Base-by-base conservation (phyloP, 192 early-diverging fungal genomes). In the Kickxella alabastrina region DNA sequence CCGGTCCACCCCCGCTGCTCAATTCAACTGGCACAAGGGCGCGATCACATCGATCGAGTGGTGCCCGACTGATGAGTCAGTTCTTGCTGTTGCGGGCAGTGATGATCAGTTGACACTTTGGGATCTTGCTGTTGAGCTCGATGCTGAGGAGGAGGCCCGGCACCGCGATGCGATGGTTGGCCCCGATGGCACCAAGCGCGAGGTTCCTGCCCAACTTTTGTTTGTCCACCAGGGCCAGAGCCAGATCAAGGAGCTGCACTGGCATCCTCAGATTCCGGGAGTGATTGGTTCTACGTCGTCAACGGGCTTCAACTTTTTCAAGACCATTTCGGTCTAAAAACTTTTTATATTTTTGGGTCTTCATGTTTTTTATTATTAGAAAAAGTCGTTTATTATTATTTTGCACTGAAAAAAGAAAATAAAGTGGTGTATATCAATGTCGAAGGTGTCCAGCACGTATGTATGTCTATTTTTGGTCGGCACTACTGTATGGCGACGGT, bases 41-140 rank as follows among this genome's bases (percentile, higher is more conserved):
- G 85, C 92, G 7, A 85, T 99, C 52, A 96, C 95, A 1, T 94
- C 92, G 14, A 92, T 99, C 57, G 96, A 99, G 77, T 99, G 94
- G 94, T 86, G 92, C 52, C 92, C 92, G 5, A 85, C 78, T 2
- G 96, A 99, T 60, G 86, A 89, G 52, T 95, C 92, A 9, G 83
- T 95, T 19, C 65, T 99, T 34, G 92, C 86, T 10, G 93, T 92
- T 28, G 68, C 88, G 13, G 95, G 95, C 6, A 93, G 87, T 10
- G 96, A 99, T 70, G 85, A 99, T 62, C 96, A 99, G 78, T 61
- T 95, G 40, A 93, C 96, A 25, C 59, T 99, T 25, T 99, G 96
- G 96, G 96, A 99, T 71, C 78, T 99, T 47, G 89, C 92, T n/a
- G 87, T 97, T 9, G 96, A 99, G 70, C 80, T 86, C 29, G 96